phyloP scores from a whole-genome alignment of 2,329 filamentous ascomycete species.

The Chrysoporthe cubensis region DNA sequence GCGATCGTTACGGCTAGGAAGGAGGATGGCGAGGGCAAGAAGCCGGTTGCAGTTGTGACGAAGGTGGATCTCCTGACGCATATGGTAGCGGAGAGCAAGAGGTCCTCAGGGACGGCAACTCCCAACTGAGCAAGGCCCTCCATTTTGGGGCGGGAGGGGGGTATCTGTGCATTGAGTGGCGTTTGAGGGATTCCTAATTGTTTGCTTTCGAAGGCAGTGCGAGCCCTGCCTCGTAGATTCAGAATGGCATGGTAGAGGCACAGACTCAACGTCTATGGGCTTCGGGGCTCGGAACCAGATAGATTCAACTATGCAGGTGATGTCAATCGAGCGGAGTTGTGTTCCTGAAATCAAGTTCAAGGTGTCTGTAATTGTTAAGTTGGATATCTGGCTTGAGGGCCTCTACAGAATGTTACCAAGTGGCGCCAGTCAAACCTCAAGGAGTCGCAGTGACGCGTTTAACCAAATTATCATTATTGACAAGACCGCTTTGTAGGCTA shows the following conservation, averaged over 20 bases:
- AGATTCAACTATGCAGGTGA: constrained; percentile 24
- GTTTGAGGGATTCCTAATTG: constrained; percentile 4
- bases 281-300: constrained; percentile 15
- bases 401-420: not conserved
- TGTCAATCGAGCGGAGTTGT: not conserved
- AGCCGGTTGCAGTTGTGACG: constrained; percentile 88
- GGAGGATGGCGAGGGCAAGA: constrained; percentile 60
- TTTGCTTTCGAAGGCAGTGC: constrained; percentile 26
- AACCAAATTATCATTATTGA: constrained; percentile 6
- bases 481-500: not conserved
- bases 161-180: constrained; percentile 14
- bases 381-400: not conserved
- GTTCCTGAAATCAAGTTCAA: too few relatives aligned
- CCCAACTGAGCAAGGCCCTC: constrained; percentile 24
- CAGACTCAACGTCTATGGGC: constrained; percentile 40
- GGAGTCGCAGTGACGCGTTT: not conserved
- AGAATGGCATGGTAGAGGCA: constrained; percentile 19
- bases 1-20: constrained; percentile 86
- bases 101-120: constrained; percentile 29
- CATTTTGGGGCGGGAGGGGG: not conserved
- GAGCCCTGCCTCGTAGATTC: constrained; percentile 28
- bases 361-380: not conserved
- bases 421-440: not conserved
- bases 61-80: constrained; percentile 95
- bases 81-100: constrained; percentile 72